Evolutionary conservation across 2,329 filamentous ascomycete species (phyloP), one percentile per base, ranked within the genome.

Genomic region (Neonectria coccinea): DNA sequence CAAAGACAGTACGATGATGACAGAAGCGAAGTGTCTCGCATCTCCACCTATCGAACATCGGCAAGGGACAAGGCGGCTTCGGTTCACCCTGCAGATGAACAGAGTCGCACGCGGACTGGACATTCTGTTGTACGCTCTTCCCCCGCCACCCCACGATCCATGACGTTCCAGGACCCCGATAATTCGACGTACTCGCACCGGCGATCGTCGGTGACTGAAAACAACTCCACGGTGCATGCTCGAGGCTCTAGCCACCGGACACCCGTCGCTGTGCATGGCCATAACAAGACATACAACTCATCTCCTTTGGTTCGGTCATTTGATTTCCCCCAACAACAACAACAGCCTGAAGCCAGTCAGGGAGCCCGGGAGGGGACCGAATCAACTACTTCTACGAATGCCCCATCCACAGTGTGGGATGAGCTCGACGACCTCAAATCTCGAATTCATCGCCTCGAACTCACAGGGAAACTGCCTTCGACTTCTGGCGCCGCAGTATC

Each of bases 341-440:
- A 33, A 27, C 48, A 51, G 10, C 48, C 29, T 10, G 79, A 81
- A 36, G 60, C 67, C 10, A 68, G 76, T 45, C 81, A 86, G 10
- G 44, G 22, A 63, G 80, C 78, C 18, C 71, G 82, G 29, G 90
- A 94, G 73, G 91, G 90, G 9, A 94, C 93, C 0, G 93, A 96
- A 73, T 98, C 96, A 0, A 95, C 92, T 0, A 86, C 92, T 36
- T 98, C 96, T 0, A 96, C 93, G 1, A 94, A 91, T 1, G 93
- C 93, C 1, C 93, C 94, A 12, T 97, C 94, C 2, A 97, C 94
- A 0, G 93, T 99, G 3, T 99, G 96, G 96, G 96, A 98, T 76
- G 96, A 99, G 79, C 82, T 99, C 29, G 96, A 98, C 72, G 96
- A 98, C 69, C 82, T 99, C 51, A 98, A 98, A 78, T 96, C 93